Percentiles rank a stretch among this genome's conserved stretches.
Conservation (phyloP, 1,139 yeast species). For the Candida sanyaensis region DNA sequence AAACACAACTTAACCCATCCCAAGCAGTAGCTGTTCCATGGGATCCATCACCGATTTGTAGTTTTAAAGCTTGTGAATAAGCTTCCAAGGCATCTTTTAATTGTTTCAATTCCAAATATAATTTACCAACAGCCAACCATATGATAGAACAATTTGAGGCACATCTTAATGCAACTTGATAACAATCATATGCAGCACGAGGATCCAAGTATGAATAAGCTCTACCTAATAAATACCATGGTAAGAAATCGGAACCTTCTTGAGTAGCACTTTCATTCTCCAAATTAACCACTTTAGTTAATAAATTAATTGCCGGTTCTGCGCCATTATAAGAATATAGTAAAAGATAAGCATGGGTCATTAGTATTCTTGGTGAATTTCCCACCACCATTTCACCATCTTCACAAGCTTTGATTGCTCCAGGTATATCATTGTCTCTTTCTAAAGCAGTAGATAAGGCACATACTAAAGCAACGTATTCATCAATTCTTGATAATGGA, state of each 20-base stretch:
- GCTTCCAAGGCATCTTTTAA: constrained; percentile 68
- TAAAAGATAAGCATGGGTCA: constrained; percentile 50
- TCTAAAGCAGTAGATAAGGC: constrained; percentile 53
- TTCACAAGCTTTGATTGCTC: constrained; percentile 51
- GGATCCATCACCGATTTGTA: constrained; percentile 50
- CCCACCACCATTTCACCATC: constrained; percentile 48
- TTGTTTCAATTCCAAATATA: constrained; percentile 60
- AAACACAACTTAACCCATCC: constrained; percentile 67
- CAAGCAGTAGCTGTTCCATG: constrained; percentile 61
- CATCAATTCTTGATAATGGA: constrained; percentile 44
- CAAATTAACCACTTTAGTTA: constrained; percentile 36
- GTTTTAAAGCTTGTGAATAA: constrained; percentile 61
- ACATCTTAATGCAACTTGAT: constrained; percentile 57
- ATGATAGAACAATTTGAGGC: constrained; percentile 58
- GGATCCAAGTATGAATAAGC: constrained; percentile 53
- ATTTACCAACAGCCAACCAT: constrained; percentile 67
- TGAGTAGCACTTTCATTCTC: constrained; percentile 23
- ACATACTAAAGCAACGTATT: constrained; percentile 53
- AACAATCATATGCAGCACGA: constrained; percentile 55
- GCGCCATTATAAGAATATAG: constrained; percentile 16
- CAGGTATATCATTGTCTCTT: constrained; percentile 47
- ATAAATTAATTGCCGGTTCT: constrained; percentile 34
- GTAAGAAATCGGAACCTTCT: constrained; percentile 45
- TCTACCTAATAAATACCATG: constrained; percentile 59
- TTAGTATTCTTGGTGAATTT: constrained; percentile 41